A percentile compares a stretch with the other conserved stretches of the same genome.
Evolutionary conservation across 2,329 filamentous ascomycete species (phyloP).

Genomic region (Penicillium sp.): DNA sequence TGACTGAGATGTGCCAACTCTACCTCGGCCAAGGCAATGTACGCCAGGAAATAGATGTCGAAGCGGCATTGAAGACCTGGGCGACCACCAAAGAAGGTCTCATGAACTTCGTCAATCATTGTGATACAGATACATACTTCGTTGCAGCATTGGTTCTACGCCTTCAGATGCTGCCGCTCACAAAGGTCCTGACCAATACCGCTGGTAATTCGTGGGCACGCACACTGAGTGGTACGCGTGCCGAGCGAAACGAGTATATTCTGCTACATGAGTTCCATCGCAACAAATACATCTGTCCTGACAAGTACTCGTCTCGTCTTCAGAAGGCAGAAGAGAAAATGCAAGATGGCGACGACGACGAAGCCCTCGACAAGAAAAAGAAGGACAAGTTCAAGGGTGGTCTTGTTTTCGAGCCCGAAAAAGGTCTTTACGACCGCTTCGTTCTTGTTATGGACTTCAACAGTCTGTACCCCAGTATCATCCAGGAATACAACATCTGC

Average conservation of each 20-base stretch:
- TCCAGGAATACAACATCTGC: slow-evolving; percentile 98
- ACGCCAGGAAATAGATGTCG: slow-evolving; percentile 79
- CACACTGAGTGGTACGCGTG: slow-evolving; percentile 87
- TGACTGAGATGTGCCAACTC: slow-evolving; percentile 93
- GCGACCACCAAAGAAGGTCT: slow-evolving; percentile 72
- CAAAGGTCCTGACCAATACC: slow-evolving; percentile 89
- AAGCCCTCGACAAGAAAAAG: slow-evolving; percentile 69
- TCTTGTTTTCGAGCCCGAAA: slow-evolving; percentile 95
- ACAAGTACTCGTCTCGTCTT: slow-evolving; percentile 78
- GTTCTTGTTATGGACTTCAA: slow-evolving; percentile 99
- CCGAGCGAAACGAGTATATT: slow-evolving; percentile 99
- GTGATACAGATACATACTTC: slow-evolving; percentile 91
- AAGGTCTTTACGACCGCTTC: slow-evolving; percentile 94
- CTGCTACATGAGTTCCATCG: slow-evolving; percentile 89
- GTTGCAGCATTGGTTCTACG: slow-evolving; percentile 82
- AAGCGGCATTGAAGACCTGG: slow-evolving; percentile 78
- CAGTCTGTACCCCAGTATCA: slow-evolving; percentile 95
- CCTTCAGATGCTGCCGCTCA: slow-evolving; percentile 84
- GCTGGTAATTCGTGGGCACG: slow-evolving; percentile 97
- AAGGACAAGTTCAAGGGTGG: slow-evolving; percentile 99
- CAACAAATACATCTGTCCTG: slow-evolving; percentile 95
- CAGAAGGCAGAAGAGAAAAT: slow-evolving; percentile 63
- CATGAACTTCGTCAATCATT: slow-evolving; percentile 87
- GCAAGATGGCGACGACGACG: slow-evolving; percentile 56
- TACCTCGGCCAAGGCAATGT: slow-evolving; percentile 66